A percentile compares a stretch with the other conserved stretches of the same genome.
Conservation (phyloP, 768 basidiomycete genomes). For the Heimioporus sp. region DNA sequence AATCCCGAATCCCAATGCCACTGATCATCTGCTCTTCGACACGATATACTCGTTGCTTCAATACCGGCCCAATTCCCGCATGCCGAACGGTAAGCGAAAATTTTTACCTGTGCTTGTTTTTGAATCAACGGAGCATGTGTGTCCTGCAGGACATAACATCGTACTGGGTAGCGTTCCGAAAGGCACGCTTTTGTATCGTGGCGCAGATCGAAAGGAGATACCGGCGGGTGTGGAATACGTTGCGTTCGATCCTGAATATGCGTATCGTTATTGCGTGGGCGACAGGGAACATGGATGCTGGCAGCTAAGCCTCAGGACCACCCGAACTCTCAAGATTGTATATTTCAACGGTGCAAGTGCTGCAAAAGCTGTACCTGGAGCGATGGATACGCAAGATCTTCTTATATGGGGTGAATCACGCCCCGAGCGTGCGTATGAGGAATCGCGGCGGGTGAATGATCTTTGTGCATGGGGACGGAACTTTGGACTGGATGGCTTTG, state of each 20-base stretch:
- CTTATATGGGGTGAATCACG: conserved; percentile 37
- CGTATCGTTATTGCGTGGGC: conserved; percentile 37
- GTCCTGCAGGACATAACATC: conserved; percentile 16
- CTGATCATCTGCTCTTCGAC: not conserved
- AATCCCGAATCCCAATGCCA: not conserved
- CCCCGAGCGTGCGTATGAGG: conserved; percentile 20
- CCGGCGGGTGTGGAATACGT: conserved; percentile 20
- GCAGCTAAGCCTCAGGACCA: conserved; percentile 14
- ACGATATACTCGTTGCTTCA: not conserved
- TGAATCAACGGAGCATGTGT: no score
- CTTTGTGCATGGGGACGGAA: conserved; percentile 6
- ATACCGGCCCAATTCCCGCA: conserved; percentile 44
- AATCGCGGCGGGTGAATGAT: conserved; percentile 13
- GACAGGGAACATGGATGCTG: conserved; percentile 8
- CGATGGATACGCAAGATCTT: conserved; percentile 48
- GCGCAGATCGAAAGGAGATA: conserved; percentile 12
- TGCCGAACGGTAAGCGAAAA: conserved; percentile 38
- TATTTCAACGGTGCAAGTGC: conserved; percentile 55
- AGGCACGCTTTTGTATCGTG: conserved; percentile 39
- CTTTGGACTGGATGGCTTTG: conserved; percentile 44
- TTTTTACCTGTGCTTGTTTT: no score
- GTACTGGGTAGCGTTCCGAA: conserved; percentile 33
- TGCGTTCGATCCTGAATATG: conserved; percentile 36
- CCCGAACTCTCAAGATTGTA: conserved; percentile 39
- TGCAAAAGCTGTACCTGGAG: conserved; percentile 38